Percentiles rank a stretch among this genome's conserved stretches.
phyloP scores from a whole-genome alignment of 208 protist genomes.

The Vickermania spadyakhi region DNA sequence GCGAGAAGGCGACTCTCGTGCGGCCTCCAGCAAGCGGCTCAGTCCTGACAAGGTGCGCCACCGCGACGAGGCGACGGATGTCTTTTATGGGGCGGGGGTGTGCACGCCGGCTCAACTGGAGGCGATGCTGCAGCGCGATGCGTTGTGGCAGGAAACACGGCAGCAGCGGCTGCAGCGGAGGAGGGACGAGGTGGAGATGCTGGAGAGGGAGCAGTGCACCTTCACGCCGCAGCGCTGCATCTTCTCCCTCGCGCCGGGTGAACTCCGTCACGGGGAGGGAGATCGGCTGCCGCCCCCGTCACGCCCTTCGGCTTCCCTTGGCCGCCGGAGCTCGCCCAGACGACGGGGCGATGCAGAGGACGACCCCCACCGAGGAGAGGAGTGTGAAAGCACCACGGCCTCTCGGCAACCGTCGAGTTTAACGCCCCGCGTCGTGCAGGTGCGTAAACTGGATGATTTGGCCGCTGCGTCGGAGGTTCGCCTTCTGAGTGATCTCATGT shows the following conservation, averaged over 20 bases:
- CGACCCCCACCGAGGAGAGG: background rate
- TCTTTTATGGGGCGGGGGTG: too few species aligned
- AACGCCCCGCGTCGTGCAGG: conserved; percentile 8
- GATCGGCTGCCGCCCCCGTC: too few species aligned
- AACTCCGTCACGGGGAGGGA: background rate
- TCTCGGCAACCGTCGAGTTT: conserved; percentile 10
- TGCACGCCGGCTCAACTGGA: conserved; percentile 6
- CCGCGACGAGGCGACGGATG: too few species aligned
- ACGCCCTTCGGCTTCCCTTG: background rate
- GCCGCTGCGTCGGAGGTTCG: conserved; percentile 43
- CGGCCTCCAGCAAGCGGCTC: too few species aligned
- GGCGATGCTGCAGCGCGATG: conserved; percentile 27
- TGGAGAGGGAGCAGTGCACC: conserved; percentile 20
- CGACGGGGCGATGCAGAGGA: background rate
- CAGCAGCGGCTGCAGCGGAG: conserved; percentile 3
- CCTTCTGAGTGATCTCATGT: conserved; percentile 55
- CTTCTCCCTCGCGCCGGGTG: conserved; percentile 5
- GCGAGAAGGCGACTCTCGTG: too few species aligned
- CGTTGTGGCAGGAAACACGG: conserved; percentile 23
- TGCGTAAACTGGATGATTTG: conserved; percentile 20
- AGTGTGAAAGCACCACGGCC: conserved; percentile 9
- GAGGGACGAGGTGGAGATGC: conserved; percentile 6
- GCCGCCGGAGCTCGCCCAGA: background rate
- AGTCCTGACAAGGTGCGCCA: too few species aligned
- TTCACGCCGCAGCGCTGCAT: conserved; percentile 22